Conservation (phyloP, 129 eudicot species). For the Flaveria ramosissima region DNA sequence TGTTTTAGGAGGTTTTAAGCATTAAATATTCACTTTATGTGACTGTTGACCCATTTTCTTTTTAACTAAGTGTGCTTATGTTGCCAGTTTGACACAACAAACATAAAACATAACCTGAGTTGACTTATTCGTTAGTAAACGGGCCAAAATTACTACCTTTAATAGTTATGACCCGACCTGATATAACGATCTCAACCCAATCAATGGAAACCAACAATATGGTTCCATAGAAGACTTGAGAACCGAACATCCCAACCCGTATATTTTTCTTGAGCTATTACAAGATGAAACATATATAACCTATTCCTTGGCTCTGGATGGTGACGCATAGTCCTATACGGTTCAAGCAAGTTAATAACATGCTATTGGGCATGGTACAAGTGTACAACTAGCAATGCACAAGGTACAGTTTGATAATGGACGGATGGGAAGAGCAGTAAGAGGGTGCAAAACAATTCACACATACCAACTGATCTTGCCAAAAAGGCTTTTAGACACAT, state of each 20-base stretch:
- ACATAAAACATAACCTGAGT: neutral
- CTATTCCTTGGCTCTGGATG: neutral
- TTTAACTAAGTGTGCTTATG: neutral
- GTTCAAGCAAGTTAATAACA: neutral
- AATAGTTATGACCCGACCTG: neutral
- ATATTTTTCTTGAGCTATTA: neutral
- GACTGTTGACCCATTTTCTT: too few species aligned
- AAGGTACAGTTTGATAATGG: neutral
- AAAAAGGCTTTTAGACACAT: too few species aligned
- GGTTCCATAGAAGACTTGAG: neutral
- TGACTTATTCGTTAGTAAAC: neutral
- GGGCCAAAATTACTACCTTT: neutral
- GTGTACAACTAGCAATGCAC: neutral
- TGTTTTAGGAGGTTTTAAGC: neutral
- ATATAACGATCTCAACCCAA: neutral
- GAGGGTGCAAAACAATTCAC: too few species aligned
- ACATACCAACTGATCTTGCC: too few species aligned
- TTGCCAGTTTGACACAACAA: neutral
- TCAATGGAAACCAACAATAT: neutral
- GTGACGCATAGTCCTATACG: neutral
- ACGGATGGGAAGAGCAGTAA: too few species aligned
- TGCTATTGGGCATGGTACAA: constrained; percentile 1
- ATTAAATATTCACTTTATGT: too few species aligned
- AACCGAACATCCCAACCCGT: neutral
- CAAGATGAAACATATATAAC: neutral